Evolutionary conservation across 257 asterid genomes (phyloP), one percentile per base, ranked within the genome.

Genomic region (Cordia subcordata): DNA sequence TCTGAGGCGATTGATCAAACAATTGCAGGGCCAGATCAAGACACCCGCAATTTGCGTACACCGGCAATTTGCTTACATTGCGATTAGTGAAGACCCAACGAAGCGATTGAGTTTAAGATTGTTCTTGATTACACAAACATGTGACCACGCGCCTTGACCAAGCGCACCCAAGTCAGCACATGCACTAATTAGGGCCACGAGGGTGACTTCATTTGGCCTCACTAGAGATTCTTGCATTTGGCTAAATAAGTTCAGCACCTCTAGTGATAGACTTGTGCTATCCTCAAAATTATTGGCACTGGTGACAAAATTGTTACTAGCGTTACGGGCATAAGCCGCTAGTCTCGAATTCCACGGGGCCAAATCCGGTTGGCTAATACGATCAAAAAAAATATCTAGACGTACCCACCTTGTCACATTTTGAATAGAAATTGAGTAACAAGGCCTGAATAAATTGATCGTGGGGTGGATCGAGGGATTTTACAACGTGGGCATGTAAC

Each of bases 301-400:
- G 32, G 55, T 39, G 15, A 18, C 59, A n/a, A 57, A 53, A 57
- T 51, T 39, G 13, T 52, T 19, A 57, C 60, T 65, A 13, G 71
- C 69, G 49, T 57, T 47, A 15, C 78, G 80, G 10, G 81, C 78
- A 77, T 86, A 84, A 63, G 93, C 81, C 5, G 86, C 78, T 40
- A 86, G 59, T 21, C 81, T 72, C 47, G 95, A 83, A 75, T 86
- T 86, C 95, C 93, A 86, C 0, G 84, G 54, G 53, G 93, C 95
- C 67, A 82, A 79, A 77, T 87, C 94, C 0, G 90, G 95, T 18
- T 61, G 69, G 19, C 11, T 61, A 49, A 78, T 82, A 52, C 61
- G 85, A 65, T 80, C 70, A 45, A 87, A 87, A 46, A n/a, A 82
- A 44, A 52, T 67, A 84, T 45, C 93, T 70, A 13, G 81, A 79